Base-by-base conservation (phyloP, 176 grass and related monocot genomes). In the Triticum dicoccoides region DNA sequence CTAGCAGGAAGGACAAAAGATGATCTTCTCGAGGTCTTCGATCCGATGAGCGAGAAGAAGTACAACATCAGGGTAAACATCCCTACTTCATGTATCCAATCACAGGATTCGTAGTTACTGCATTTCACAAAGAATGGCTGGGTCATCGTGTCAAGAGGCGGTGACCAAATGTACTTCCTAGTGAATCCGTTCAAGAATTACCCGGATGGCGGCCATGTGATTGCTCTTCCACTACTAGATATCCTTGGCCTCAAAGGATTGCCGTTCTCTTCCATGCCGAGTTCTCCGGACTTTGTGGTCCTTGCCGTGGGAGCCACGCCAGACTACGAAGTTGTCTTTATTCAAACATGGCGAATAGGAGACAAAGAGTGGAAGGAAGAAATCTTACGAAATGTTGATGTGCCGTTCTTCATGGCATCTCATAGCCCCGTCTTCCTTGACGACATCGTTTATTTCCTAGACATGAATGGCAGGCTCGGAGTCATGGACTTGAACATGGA, bases 391-490 rank as follows among this genome's bases (percentile, higher is more conserved):
- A 5, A 38, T 8, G 1, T 54, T 9, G 25, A 54, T 15, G 25
- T 10, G 2, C 27, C 47, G 17, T 76, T 76, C 73, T 5, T 10
- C 47, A 76, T 77, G 73, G 73, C 27, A 32, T 11, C 73, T 77
- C 73, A 77, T 1, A 77, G 2, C 73, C 73, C 47, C 1, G 27
- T 77, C 6, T 77, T 77, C 24, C 47, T 77, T 9, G 45, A 77
- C 0, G 73, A 4, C 3, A 1, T 20, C 0, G 32, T 34, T 17
- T 77, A 77, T 18, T 77, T 51, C 14, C 35, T 77, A 5, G 73
- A 78, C 30, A 47, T 59, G 17, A 78, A 78, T 78, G 86, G 49
- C 21, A 81, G 64, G 5, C 79, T 88, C 3, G 80, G 69, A 61
- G 69, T 69, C 41, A 23, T 83, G 64, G 73, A 83, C 66, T 18